Base-by-base conservation (phyloP, 371 early-diverging fungal genomes). In the Apophysomyces elegans region DNA sequence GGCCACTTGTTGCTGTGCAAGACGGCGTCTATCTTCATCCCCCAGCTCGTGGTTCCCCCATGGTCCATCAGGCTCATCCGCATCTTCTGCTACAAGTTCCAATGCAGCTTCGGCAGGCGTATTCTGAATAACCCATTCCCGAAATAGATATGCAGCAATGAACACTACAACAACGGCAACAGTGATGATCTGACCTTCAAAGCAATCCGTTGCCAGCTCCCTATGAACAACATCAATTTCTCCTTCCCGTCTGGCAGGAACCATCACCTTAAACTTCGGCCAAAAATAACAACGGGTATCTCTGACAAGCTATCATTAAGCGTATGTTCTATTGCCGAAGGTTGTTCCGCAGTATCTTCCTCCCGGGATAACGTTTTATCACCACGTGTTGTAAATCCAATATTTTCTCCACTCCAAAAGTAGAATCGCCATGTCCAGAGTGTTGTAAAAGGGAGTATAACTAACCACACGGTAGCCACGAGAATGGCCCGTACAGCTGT, bases 51-150 rank as follows among this genome's bases (percentile, higher is more conserved):
- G 64, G 38, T 26, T 37, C 14, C 45, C 35, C 45, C 58, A 58
- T 44, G 32, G 61, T 37, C 59, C 56, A 54, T 64, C 65, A n/a
- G 60, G 36, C 44, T 66, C 70, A 26, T 65, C 70, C n/a, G 32
- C 58, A 16, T 68, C 57, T 26, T 71, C 72, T 26, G 61, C 69
- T 32, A 63, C 43, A 45, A 66, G 38, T 11, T 70, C 71, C 11
- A 69, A 65, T 6, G 66, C 76, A 4, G 69, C 67, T 18, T 79
- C 77, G 14, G 66, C 62, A 2, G 90, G 90, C 13, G 91, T 86
- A 66, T 95, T 92, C 62, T 93, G 89, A 18, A 90, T 79, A 16
- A 96, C 89, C 90, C 95, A 95, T 75, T 97, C 97, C 32, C 93
- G 90, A 43, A 96, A 75, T 38, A 92, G 79, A 67, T 94, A 90